phyloP scores from a whole-genome alignment of 805 yeast species.

The Teunomyces atbi region DNA sequence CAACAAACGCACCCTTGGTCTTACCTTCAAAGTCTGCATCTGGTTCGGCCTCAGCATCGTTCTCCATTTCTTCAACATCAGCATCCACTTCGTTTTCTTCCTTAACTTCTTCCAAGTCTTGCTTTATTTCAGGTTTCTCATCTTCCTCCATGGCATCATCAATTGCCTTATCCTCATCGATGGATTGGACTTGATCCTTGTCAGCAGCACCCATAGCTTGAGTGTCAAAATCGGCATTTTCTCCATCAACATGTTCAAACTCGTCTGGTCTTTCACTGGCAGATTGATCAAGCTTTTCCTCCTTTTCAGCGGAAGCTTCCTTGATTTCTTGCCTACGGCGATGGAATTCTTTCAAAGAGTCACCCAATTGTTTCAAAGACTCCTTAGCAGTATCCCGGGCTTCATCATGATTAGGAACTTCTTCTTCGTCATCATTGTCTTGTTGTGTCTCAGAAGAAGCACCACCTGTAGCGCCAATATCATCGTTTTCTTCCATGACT shows the following conservation, averaged over 20 bases:
- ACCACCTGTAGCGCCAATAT: conserved; percentile 66
- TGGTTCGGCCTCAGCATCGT: conserved; percentile 28
- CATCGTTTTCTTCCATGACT: conserved; percentile 57
- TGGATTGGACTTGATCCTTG: conserved; percentile 70
- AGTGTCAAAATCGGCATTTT: conserved; percentile 71
- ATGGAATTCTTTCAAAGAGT: conserved; percentile 86
- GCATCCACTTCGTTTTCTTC: conserved; percentile 20
- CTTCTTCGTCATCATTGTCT: conserved; percentile 39
- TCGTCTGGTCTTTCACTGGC: conserved; percentile 78
- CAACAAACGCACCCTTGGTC: conserved; percentile 49
- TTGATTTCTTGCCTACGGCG: conserved; percentile 85
- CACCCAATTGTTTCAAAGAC: conserved; percentile 85
- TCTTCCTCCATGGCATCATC: conserved; percentile 53
- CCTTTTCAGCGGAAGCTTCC: conserved; percentile 50
- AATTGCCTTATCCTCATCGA: conserved; percentile 79
- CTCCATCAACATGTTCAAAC: conserved; percentile 80
- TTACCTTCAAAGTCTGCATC: conserved; percentile 51
- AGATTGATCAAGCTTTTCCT: conserved; percentile 43
- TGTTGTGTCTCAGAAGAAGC: conserved; percentile 39
- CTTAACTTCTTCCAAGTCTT: conserved; percentile 15
- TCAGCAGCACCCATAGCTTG: conserved; percentile 93
- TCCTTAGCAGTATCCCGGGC: conserved; percentile 70
- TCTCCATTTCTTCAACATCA: conserved; percentile 28
- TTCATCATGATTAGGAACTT: conserved; percentile 42
- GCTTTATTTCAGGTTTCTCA: conserved; percentile 5